phyloP scores from a whole-genome alignment of 257 asterid species.

The Hygrophila difformis region DNA sequence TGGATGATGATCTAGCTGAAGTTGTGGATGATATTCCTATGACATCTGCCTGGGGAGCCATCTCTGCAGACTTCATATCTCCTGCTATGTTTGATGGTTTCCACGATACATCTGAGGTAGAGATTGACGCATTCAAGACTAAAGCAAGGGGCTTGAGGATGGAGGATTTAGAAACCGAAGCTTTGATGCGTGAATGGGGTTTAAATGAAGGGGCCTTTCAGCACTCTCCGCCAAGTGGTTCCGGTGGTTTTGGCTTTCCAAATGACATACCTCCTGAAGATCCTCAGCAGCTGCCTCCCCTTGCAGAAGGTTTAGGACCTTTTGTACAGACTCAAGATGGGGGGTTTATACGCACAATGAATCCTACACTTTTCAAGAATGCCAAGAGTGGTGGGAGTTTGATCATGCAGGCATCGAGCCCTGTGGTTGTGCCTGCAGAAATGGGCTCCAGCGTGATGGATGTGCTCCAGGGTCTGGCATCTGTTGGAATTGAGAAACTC shows the following conservation, averaged over 20 bases:
- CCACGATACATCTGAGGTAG: slow-evolving; percentile 29
- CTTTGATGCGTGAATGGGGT: slow-evolving; percentile 86
- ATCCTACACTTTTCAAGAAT: slow-evolving; percentile 54
- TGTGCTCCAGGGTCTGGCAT: slow-evolving; percentile 73
- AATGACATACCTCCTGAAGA: slow-evolving; percentile 41
- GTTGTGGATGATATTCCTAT: slow-evolving; percentile 19
- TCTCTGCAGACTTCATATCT: slow-evolving; percentile 27
- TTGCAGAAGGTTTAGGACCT: slow-evolving; percentile 80
- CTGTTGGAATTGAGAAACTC: slow-evolving; percentile 90
- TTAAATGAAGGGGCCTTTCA: slow-evolving; percentile 63
- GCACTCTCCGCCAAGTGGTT: slow-evolving; percentile 47
- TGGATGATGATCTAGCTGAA: slow-evolving; percentile 31
- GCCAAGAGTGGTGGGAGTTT: slow-evolving; percentile 71
- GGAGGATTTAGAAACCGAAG: slow-evolving; percentile 90
- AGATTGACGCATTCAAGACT: slow-evolving; percentile 27
- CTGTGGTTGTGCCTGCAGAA: slow-evolving; percentile 95
- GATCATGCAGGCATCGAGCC: slow-evolving; percentile 87
- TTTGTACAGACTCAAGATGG: slow-evolving; percentile 75
- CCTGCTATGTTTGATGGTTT: slow-evolving; percentile 23
- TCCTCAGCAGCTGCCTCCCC: slow-evolving; percentile 56
- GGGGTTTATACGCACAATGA: slow-evolving; percentile 88
- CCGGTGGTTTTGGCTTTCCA: slow-evolving; percentile 62
- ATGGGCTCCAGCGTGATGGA: slow-evolving; percentile 88
- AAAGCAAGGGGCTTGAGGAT: slow-evolving; percentile 48
- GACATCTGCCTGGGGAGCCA: slow-evolving; percentile 39